These are phyloP conservation scores for Fusarium aywerte DNA, from an alignment of 2,329 filamentous ascomycete genomes.

Conservation along the genomic window DNA sequence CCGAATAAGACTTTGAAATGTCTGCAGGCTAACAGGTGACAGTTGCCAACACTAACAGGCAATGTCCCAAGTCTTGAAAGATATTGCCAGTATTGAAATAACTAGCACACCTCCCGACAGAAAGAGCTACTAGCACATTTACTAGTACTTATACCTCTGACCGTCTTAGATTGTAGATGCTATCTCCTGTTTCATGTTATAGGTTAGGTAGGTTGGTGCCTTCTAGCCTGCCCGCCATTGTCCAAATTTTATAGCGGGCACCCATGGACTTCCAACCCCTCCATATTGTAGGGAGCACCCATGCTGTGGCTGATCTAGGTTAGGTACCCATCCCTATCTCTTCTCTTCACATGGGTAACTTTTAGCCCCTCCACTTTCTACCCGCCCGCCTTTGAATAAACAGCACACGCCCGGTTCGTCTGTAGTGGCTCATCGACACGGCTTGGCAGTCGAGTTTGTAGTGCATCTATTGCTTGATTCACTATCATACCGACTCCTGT, in stretches of 20 bases:
- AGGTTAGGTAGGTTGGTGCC: neutral
- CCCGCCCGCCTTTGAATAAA: constrained; percentile 13
- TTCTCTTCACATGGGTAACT: constrained; percentile 10
- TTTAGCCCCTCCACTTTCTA: constrained; percentile 32
- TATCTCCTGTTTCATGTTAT: neutral
- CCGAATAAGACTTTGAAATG: neutral
- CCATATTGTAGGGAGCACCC: constrained; percentile 22
- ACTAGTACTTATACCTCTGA: no score
- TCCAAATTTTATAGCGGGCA: constrained; percentile 10
- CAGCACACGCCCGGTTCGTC: constrained; percentile 7
- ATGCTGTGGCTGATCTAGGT: constrained; percentile 20
- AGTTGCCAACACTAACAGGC: neutral
- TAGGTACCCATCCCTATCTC: constrained; percentile 6
- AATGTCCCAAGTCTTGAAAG: neutral
- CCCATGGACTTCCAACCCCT: constrained; percentile 17
- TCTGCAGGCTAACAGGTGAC: neutral
- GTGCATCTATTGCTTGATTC: constrained; percentile 1
- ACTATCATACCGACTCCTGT: neutral
- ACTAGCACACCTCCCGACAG: neutral
- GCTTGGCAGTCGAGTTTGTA: neutral
- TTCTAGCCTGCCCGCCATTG: neutral
- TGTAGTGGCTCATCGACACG: neutral
- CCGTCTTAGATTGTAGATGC: neutral
- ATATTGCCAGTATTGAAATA: neutral
- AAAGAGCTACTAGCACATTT: neutral